Base-by-base conservation (phyloP, 169 alveolate species). In the Cryptosporidium ryanae region DNA sequence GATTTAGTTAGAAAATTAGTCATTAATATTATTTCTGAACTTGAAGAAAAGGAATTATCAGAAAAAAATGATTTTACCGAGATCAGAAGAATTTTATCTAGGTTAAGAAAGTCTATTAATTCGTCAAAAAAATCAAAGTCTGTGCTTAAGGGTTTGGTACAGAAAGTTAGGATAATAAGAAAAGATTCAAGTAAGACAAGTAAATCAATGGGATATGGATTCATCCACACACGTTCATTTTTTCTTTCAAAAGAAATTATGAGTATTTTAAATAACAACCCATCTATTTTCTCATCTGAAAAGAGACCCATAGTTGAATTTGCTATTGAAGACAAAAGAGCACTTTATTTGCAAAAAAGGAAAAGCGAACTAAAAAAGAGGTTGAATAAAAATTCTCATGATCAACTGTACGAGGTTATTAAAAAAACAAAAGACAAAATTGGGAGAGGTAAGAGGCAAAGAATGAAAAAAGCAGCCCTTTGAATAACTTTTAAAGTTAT, bases 271-370 rank as follows among this genome's bases (percentile, higher is more conserved):
- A 76, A 76, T 50, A 76, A 76, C 34, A 76, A 76, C 43, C 87
- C 87, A 17, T 12, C 43, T 8, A 34, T 59, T 57, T 76, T 76
- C 29, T 23, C 76, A 10, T 17, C 63, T 10, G 87, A 76, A 61
- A 76, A 48, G 43, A 15, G 87, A n/a, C 87, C 87, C 13, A 76
- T 76, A 38, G 87, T 76, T 17, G 87, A 76, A 48, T 76, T 76
- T 76, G 87, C 87, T 12, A 61, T 76, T 8, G 87, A 76, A 1
- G 87, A 76, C 15, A 55, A 76, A 10, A 76, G 87, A 25, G 87
- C 87, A 3, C 27, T 76, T 12, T 76, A 25, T 25, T 18, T 76
- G 17, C 87, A 76, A 27, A 61, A 4, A 15, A 76, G 34, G 21
- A 76, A 68, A 55, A 57, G 6, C 18, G 31, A 65, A 65, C 17